These are phyloP conservation scores for Neobulgaria alba DNA, from an alignment of 2,329 filamentous ascomycete genomes.

Conservation along the genomic window DNA sequence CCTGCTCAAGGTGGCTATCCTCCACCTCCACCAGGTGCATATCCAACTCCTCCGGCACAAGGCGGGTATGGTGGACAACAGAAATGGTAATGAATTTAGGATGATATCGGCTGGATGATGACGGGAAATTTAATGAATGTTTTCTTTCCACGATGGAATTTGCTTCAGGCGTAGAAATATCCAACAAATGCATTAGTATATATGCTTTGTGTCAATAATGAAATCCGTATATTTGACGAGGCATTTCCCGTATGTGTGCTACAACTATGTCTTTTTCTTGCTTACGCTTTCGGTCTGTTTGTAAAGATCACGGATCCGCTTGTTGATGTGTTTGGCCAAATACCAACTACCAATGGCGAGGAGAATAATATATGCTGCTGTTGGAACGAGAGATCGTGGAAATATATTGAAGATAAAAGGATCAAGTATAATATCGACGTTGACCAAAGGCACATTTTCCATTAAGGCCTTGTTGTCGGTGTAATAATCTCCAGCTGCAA, in stretches of 20 bases:
- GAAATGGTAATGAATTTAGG: slow-evolving; percentile 9
- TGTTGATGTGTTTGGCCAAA: slow-evolving; percentile 21
- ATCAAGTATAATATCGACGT: slow-evolving; percentile 77
- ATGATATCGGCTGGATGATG: background rate
- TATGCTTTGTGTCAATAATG: slow-evolving; percentile 11
- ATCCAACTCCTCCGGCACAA: slow-evolving; percentile 11
- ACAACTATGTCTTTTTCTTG: slow-evolving; percentile 14
- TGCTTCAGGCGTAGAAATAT: slow-evolving; percentile 7
- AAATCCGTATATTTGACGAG: slow-evolving; percentile 1
- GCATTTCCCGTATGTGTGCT: background rate
- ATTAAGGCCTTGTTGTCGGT: slow-evolving; percentile 67
- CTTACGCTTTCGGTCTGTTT: background rate
- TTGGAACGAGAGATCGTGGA: slow-evolving; percentile 68
- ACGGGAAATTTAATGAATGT: background rate
- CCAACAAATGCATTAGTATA: slow-evolving; percentile 7
- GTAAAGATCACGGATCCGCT: slow-evolving; percentile 15
- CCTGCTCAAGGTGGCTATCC: background rate
- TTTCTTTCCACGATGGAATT: background rate
- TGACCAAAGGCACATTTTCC: slow-evolving; percentile 62
- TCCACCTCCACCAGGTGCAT: slow-evolving; percentile 9
- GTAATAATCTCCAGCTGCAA: slow-evolving; percentile 77
- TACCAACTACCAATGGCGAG: slow-evolving; percentile 41
- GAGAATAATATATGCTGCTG: slow-evolving; percentile 55
- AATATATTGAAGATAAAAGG: slow-evolving; percentile 74
- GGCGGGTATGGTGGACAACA: slow-evolving; percentile 13